A percentile compares a stretch with the other conserved stretches of the same genome.
phyloP scores from a whole-genome alignment of 2,329 filamentous ascomycete species.

The Cadophora sp. region DNA sequence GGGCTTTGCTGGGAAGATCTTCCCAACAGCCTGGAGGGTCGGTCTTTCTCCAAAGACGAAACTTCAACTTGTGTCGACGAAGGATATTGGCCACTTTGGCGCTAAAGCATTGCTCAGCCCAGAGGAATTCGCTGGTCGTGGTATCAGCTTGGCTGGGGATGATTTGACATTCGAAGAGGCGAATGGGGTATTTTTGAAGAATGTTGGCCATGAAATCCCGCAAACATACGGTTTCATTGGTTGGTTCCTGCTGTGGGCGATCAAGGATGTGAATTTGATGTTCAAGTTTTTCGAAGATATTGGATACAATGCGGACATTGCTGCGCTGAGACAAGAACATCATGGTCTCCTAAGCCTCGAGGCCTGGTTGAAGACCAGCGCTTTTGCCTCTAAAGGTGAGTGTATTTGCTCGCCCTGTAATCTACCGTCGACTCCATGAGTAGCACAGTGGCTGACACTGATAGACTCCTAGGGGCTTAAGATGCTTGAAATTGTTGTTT shows the following conservation, averaged over 20 bases:
- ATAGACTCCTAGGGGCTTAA: not conserved
- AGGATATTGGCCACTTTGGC: conserved; percentile 54
- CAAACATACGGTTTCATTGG: conserved; percentile 40
- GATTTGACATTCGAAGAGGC: conserved; percentile 49
- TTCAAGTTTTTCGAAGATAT: conserved; percentile 41
- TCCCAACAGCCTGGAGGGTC: conserved; percentile 43
- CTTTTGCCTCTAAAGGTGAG: conserved; percentile 4
- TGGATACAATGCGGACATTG: conserved; percentile 46
- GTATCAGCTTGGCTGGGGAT: conserved; percentile 53
- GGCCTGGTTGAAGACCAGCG: conserved; percentile 51
- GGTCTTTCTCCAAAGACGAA: conserved; percentile 42
- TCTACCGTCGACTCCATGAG: not conserved
- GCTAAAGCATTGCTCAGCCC: conserved; percentile 51
- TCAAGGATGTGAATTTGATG: conserved; percentile 41
- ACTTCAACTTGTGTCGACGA: conserved; percentile 50
- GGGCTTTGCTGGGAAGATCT: conserved; percentile 38
- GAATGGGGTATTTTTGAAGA: conserved; percentile 42
- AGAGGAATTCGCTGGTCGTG: conserved; percentile 46
- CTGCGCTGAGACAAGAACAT: conserved; percentile 49
- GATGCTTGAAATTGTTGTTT: not conserved
- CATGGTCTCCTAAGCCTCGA: conserved; percentile 51
- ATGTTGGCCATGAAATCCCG: conserved; percentile 39
- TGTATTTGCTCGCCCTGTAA: not conserved
- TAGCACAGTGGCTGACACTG: not conserved
- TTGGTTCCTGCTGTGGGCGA: conserved; percentile 33